Evolutionary conservation across 1,139 yeast genomes (phyloP).

Genomic region (Taiozyma onychis): DNA sequence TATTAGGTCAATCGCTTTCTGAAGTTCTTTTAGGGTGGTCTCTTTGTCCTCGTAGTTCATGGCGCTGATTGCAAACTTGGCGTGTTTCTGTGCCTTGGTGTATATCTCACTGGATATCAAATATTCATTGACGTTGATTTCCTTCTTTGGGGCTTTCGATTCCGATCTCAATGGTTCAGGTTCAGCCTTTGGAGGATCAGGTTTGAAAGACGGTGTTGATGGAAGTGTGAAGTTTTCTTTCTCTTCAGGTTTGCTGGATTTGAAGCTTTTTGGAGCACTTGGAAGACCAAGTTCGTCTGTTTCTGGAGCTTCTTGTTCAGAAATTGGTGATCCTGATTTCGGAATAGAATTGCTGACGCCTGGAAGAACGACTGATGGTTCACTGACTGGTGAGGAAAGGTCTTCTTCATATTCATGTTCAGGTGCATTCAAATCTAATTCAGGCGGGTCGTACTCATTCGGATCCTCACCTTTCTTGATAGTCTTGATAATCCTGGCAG

Average conservation of each 20-base stretch:
- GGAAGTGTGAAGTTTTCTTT: background rate
- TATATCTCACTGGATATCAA: constrained; percentile 57
- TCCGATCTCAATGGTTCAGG: background rate
- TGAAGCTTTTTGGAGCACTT: background rate
- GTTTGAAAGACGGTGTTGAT: constrained; percentile 2
- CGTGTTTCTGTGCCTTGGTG: constrained; percentile 72
- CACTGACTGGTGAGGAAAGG: background rate
- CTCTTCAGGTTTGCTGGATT: background rate
- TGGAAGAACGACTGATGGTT: constrained; percentile 22
- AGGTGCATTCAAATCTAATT: constrained; percentile 17
- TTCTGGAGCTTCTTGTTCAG: constrained; percentile 1
- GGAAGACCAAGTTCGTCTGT: constrained; percentile 1
- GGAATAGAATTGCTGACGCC: constrained; percentile 25
- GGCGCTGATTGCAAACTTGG: constrained; percentile 91
- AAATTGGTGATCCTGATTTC: constrained; percentile 16
- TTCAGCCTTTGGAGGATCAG: background rate
- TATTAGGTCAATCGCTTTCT: constrained; percentile 50
- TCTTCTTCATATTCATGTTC: constrained; percentile 5
- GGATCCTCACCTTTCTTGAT: constrained; percentile 45
- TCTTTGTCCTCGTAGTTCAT: constrained; percentile 81
- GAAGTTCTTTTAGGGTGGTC: constrained; percentile 78
- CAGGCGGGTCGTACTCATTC: constrained; percentile 36
- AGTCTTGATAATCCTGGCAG: constrained; percentile 46
- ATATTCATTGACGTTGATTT: constrained; percentile 39
- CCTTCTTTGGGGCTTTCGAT: constrained; percentile 3